Evolutionary conservation across 2,329 filamentous ascomycete genomes (phyloP).

Genomic region (Lachnellula occidentalis): DNA sequence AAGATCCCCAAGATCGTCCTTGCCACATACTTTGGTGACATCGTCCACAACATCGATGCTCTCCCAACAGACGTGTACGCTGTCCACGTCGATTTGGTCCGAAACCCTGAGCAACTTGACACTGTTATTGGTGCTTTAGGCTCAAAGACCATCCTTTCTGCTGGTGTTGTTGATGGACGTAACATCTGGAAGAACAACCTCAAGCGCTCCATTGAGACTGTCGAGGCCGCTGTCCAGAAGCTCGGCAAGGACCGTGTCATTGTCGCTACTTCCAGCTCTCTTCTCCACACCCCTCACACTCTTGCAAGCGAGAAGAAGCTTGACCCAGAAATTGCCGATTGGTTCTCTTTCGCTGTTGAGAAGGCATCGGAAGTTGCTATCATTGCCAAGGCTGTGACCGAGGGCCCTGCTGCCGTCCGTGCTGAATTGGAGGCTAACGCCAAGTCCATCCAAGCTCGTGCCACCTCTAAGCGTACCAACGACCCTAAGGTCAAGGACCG

Average conservation of each 20-base stretch:
- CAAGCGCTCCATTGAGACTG: constrained; percentile 85
- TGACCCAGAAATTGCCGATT: constrained; percentile 85
- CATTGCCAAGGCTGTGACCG: constrained; percentile 95
- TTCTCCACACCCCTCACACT: constrained; percentile 97
- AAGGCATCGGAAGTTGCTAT: constrained; percentile 86
- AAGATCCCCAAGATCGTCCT: constrained; percentile 84
- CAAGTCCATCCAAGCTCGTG: constrained; percentile 86
- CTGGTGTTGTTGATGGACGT: constrained; percentile 94
- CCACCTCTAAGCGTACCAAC: constrained; percentile 92
- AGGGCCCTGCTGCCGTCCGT: constrained; percentile 80
- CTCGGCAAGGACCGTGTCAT: constrained; percentile 97
- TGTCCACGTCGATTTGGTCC: constrained; percentile 93
- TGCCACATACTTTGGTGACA: constrained; percentile 98
- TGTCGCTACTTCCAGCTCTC: constrained; percentile 92
- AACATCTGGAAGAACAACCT: constrained; percentile 99
- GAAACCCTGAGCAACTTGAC: constrained; percentile 95
- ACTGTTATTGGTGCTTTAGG: constrained; percentile 78
- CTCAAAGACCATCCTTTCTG: constrained; percentile 83
- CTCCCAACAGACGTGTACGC: constrained; percentile 75
- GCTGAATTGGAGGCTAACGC: constrained; percentile 94
- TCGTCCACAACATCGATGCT: constrained; percentile 96
- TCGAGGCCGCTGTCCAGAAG: constrained; percentile 88
- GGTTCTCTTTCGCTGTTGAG: constrained; percentile 97
- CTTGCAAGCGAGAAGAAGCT: constrained; percentile 98
- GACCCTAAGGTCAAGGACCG: constrained; percentile 96